Evolutionary conservation across 177 flowering plant genomes (phyloP), one percentile per base, ranked within the genome.

Genomic region (Vitis hybrid): DNA sequence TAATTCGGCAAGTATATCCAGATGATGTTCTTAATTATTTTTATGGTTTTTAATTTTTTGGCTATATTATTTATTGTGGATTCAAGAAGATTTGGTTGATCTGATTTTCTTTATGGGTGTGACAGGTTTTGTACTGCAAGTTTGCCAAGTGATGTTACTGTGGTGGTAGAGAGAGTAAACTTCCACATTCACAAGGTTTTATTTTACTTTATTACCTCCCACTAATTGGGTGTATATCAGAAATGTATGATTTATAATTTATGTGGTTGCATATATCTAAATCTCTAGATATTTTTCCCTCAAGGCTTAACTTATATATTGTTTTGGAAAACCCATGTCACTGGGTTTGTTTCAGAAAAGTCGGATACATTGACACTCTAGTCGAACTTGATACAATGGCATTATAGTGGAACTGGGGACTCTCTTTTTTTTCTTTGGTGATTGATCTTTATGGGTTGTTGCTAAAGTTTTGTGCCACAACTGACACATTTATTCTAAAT

Each of bases 161-260:
- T 94, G 58, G 76, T 70, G 30, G 84, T 92, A 27, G 92, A 86
- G 1, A 89, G 78, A 11, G 77, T 82, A 3, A 77, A 72, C 13
- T 94, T 92, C 68, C 95, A 93, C 83, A 89, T 94, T 68, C 98
- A 94, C 77, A 94, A 89, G 98, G 98, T 90, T 76, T 71, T 66
- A 48, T 30, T 35, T 64, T 21, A 27, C 24, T 67, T 62, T 65
- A 1, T 30, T 61, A 49, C 18, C 63, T 49, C 49, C 58, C 35
- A 30, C 11, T 30, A 18, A 6, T 32, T 61, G 64, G 12, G 17
- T 24, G 50, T 32, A 12, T 32, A 11, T 21, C 61, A 21, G 21
- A 5, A 17, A 54, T 4, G 17, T 35, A 54, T 54, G n/a, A 54
- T 11, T 54, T 54, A 4, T 13, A 15, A 13, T 3, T 54, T 54